Evolutionary conservation across 495 filamentous ascomycete genomes (phyloP).

Genomic region (Pyrenopolyporus hunteri): DNA sequence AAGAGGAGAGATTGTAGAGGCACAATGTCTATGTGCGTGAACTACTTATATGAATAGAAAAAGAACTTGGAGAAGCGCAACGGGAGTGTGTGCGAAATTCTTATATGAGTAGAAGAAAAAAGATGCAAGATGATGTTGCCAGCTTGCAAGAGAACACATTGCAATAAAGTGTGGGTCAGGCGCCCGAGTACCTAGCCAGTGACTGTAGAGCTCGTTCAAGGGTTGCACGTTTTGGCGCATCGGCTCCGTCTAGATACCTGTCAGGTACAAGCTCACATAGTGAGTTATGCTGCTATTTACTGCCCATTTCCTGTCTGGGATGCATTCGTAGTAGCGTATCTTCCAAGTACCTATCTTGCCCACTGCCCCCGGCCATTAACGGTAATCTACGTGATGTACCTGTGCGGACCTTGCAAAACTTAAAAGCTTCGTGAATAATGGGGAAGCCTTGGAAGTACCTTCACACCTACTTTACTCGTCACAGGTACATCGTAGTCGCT

Average conservation of each 20-base stretch:
- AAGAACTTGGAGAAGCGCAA: too few species aligned
- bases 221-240: constrained; percentile 15
- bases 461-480: not conserved
- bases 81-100: constrained; percentile 13
- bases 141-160: constrained; percentile 43
- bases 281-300: too few species aligned
- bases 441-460: not conserved
- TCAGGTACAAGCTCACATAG: too few species aligned
- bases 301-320: too few species aligned
- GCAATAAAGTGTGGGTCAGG: constrained; percentile 38
- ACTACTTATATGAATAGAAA: constrained; percentile 20
- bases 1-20: constrained; percentile 12
- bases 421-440: not conserved
- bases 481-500: constrained; percentile 15
- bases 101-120: constrained; percentile 26
- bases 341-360: too few species aligned
- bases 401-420: not conserved
- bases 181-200: too few species aligned
- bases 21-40: constrained; percentile 19
- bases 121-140: constrained; percentile 33
- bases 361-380: too few species aligned
- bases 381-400: too few species aligned
- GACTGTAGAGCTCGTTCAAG: too few species aligned
- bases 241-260: not conserved
- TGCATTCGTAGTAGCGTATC: too few species aligned